These are phyloP conservation scores for Linnemannia hyalina DNA, from an alignment of 192 early-diverging fungal species.

Conservation along the genomic window DNA sequence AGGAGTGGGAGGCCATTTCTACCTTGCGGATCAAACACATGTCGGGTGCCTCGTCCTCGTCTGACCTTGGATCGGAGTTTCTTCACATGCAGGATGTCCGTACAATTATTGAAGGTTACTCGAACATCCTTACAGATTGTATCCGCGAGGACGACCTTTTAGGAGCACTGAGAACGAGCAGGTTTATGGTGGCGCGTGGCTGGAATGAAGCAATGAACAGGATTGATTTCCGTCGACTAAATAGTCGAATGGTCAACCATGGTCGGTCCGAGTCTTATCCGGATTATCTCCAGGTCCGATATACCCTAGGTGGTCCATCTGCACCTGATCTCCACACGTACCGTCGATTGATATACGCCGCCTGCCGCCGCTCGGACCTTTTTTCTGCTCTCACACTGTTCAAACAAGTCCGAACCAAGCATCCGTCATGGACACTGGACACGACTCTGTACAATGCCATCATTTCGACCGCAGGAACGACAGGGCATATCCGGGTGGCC, in stretches of 20 bases:
- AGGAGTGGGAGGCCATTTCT: constrained; percentile 27
- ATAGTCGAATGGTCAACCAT: constrained; percentile 35
- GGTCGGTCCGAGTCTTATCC: constrained; percentile 13
- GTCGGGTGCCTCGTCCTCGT: neutral
- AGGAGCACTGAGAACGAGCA: constrained; percentile 19
- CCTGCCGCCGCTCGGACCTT: constrained; percentile 50
- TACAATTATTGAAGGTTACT: constrained; percentile 4
- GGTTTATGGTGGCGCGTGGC: constrained; percentile 18
- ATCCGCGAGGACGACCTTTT: constrained; percentile 16
- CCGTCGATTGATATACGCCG: constrained; percentile 47
- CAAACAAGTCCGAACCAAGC: constrained; percentile 12
- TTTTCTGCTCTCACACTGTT: constrained; percentile 28
- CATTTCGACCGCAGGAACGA: constrained; percentile 41
- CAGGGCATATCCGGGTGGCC: constrained; percentile 23
- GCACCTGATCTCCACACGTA: constrained; percentile 43
- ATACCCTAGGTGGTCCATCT: constrained; percentile 14
- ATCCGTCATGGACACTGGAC: constrained; percentile 27
- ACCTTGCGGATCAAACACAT: neutral
- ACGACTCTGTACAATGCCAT: constrained; percentile 43
- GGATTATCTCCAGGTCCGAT: constrained; percentile 34
- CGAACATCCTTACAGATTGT: neutral
- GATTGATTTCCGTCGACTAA: constrained; percentile 29
- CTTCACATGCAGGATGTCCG: neutral
- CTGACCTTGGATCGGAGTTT: neutral
- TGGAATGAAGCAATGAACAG: constrained; percentile 7